Base-by-base conservation (phyloP, 1,284 basidiomycete species). In the Omphalotus olearius region DNA sequence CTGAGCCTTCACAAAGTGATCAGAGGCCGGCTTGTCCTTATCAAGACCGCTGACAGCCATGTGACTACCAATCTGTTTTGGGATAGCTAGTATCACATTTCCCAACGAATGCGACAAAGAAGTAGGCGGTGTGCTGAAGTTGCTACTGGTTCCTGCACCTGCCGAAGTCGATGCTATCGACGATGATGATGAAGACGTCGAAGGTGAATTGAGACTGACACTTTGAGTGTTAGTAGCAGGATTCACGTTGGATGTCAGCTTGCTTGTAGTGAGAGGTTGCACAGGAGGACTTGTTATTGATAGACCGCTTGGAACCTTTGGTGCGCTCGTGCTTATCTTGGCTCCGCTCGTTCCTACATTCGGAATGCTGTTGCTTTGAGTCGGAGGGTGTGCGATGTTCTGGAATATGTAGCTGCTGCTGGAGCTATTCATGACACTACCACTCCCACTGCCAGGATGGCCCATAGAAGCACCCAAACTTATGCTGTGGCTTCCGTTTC, bases 41-140 rank as follows among this genome's bases (percentile, higher is more conserved):
- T 20, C 17, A 28, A 47, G 20, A 13, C 16, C 30, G n/a, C 18
- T 17, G 14, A 33, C 41, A n/a, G 13, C 25, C 6, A 43, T 48
- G 41, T 33, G 7, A 33, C 13, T 2, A 33, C 30, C 30, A 33
- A 33, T 33, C 30, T 33, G 7, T 3, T 33, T 33, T 9, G 30
- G 30, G 13, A 33, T 33, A 13, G 30, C 30, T 13, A 33, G 30
- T 33, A 33, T 33, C 45, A 65, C 68, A 62, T 70, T 67, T 43
- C 74, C 66, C 44, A 78, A 54, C 18, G 76, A 73, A 64, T 79
- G 66, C 26, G 68, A 70, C 50, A 83, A 61, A 5, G 80, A 80
- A 16, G 80, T 83, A 9, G 79, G 77, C 3, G 80, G 80, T 10
- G 80, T 82, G 57, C 76, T 80, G 50, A 72, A 65, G 25, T 71